Base-by-base conservation (phyloP, 2,329 filamentous ascomycete species). In the Hypoxylon sp. region DNA sequence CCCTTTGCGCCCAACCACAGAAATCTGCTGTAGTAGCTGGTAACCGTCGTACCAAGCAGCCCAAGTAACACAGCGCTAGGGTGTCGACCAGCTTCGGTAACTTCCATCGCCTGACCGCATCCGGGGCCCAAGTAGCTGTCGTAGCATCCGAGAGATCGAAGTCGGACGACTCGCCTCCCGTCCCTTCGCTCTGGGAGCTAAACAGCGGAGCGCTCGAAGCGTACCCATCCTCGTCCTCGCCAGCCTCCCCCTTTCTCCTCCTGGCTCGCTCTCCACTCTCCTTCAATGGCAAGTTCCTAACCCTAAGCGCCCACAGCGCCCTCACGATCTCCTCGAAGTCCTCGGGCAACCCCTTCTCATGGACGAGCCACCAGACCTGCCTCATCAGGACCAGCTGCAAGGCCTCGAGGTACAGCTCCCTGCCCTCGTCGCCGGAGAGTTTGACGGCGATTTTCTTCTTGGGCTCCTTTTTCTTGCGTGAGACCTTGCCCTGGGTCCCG, bases 341-440 rank as follows among this genome's bases (percentile, higher is more conserved):
- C 3, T 83, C 79, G 1, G 91, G 90, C 52, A 96, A 85, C 0
- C 87, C 86, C 76, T 90, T 89, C 5, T 85, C 82, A 21, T 87
- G 82, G 13, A 97, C 83, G 31, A 98, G 83, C 85, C 91, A 94
- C 75, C 88, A 81, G 15, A 93, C 82, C 82, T 98, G 95, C 76
- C 92, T 93, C 77, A 94, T 89, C 29, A 99, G 82, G 52, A 98
- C 86, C 32, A 97, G 83, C 79, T 98, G 95, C 65, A 97, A 87
- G 70, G 89, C 91, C 77, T 97, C 92, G 37, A 98, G 84, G 77
- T 93, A 98, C 24, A 98, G 86, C 69, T 92, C 88, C 70, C 90
- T 88, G 13, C 92, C 95, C 58, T 88, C 86, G 51, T 87, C 83
- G 46, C 94, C 94, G 5, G 79, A 79, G 54, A 92, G 83, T 75